Evolutionary conservation across 768 basidiomycete genomes (phyloP), one percentile per base, ranked within the genome.

Genomic region (Auriscalpium orientale): DNA sequence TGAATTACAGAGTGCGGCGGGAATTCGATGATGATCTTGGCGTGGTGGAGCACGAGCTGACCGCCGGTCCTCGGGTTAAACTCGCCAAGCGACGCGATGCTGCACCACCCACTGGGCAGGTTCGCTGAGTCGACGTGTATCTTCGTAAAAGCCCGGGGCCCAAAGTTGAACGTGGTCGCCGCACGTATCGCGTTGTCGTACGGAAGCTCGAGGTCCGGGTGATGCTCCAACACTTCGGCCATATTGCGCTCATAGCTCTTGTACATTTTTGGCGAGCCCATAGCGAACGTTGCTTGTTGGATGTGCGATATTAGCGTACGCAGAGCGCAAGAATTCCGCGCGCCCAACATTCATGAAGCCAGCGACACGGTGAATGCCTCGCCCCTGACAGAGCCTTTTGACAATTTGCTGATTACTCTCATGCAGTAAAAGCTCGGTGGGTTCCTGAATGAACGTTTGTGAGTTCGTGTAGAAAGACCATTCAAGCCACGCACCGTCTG

Each of bases 101-200:
- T 22, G 44, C 58, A 59, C 20, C n/a, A 55, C 7, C 56, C 56
- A n/a, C 62, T 59, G n/a, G n/a, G n/a, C n/a, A n/a, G n/a, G n/a
- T n/a, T n/a, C n/a, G n/a, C n/a, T n/a, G n/a, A n/a, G n/a, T n/a
- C n/a, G n/a, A n/a, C n/a, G n/a, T n/a, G n/a, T n/a, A n/a, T n/a
- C n/a, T n/a, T n/a, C n/a, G n/a, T n/a, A n/a, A n/a, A n/a, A n/a
- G n/a, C n/a, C n/a, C n/a, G n/a, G n/a, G n/a, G n/a, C n/a, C n/a
- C n/a, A 21, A 62, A 58, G 46, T 62, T 62, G 45, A 57, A 53
- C n/a, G 56, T 46, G 20, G 43, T 43, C 8, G 58, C 61, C 0
- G 55, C 52, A 22, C 38, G 58, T 11, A 61, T 45, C 44, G 50
- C 53, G 44, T 53, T 53, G 7, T 16, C 28, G n/a, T 18, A 47